Base-by-base conservation (phyloP, 768 basidiomycete genomes). In the Suillus subluteus region DNA sequence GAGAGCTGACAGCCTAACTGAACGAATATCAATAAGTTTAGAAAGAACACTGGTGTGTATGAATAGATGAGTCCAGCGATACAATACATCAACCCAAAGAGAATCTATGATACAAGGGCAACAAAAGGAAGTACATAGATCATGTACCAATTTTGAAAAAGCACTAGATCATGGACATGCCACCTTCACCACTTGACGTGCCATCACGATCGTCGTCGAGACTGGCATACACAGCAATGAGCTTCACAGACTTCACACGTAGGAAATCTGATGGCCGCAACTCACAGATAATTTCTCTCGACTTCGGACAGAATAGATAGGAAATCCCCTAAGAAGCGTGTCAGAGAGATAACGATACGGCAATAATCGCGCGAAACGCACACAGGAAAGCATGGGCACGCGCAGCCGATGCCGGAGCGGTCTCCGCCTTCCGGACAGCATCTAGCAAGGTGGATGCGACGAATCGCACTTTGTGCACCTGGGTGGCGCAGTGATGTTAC, bases 391-490 rank as follows among this genome's bases (percentile, higher is more conserved):
- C 90, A 72, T 96, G 92, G 4, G 95, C 95, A 44, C 94, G 86
- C 50, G 92, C 91, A 54, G 92, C 92, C 54, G 88, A 91, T 7
- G 86, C 90, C 65, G 91, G 91, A 16, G 90, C 89, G 8, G 88
- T 91, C 73, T 92, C 91, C 58, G 88, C 91, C 78, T 91, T 91
- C 61, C 89, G 84, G 41, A 96, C 91, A 21, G 92, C 88, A 74
- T 96, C 94, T 66, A 96, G 82, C 62, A 97, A 80, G 3, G 94
- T 95, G 15, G 94, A 96, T 18, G 95, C 95, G 44, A 96, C 94
- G 75, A 95, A 96, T 66, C 95, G 89, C 68, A 96, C 94, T 84
- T 96, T 96, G 75, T 93, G 90, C 18, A 96, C 93, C 89, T 91
- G 68, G 41, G 79, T 68, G 38, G 23, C 48, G 16, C 26, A 26